These are phyloP conservation scores for Lodderomyces elongisporus DNA, from an alignment of 1,139 yeast species.

Conservation along the genomic window DNA sequence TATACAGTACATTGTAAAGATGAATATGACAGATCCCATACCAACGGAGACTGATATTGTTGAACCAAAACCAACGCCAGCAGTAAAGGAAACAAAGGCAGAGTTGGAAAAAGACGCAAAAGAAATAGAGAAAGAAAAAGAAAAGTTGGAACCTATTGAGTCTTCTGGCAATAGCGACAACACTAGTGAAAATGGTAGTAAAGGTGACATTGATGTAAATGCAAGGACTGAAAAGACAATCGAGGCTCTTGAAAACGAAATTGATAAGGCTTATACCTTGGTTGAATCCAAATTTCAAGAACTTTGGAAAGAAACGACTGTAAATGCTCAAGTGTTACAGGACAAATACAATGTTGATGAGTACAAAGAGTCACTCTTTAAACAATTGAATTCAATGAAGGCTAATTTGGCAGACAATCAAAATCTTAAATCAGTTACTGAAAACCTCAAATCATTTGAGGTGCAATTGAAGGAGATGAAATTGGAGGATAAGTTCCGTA, in stretches of 20 bases:
- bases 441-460: slow-evolving; percentile 28
- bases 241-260: slow-evolving; percentile 45
- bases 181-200: no score
- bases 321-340: slow-evolving; percentile 28
- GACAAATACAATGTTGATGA: slow-evolving; percentile 39
- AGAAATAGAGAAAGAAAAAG: no score
- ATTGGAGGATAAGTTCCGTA: slow-evolving; percentile 13
- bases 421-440: slow-evolving; percentile 20
- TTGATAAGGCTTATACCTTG: slow-evolving; percentile 47
- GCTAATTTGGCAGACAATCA: slow-evolving; percentile 16
- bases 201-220: slow-evolving; percentile 1
- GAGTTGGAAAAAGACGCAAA: no score
- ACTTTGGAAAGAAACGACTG: slow-evolving; percentile 26
- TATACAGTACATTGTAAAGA: no score
- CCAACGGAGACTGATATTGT: neutral
- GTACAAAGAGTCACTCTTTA: slow-evolving; percentile 31
- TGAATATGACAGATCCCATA: neutral
- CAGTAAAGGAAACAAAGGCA: no score
- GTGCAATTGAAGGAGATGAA: slow-evolving; percentile 24
- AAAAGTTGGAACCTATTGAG: no score
- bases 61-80: neutral
- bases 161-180: no score
- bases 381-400: slow-evolving; percentile 30
- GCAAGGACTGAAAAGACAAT: slow-evolving; percentile 44
- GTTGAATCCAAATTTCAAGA: slow-evolving; percentile 40